Evolutionary conservation across 1,284 basidiomycete genomes (phyloP), one percentile per base, ranked within the genome.

Genomic region (Cystobasidium slooffiae): DNA sequence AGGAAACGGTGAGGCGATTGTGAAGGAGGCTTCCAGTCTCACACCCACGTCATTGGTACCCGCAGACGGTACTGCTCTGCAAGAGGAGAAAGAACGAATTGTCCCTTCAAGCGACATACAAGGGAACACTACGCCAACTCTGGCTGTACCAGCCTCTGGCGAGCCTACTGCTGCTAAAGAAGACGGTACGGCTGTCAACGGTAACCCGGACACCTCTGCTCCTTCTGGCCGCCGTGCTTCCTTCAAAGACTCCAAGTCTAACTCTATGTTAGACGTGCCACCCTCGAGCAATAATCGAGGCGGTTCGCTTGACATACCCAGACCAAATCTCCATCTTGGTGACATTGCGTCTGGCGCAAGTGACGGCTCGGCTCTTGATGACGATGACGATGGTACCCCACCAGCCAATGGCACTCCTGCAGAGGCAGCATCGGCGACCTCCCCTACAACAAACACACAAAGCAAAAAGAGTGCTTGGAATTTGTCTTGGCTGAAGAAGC

Each of bases 401-500:
- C 47, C 41, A 4, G 53, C 51, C n/a, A 31, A 18, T 0, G 52
- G 14, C 20, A 37, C 31, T 31, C 20, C 52, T 39, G 61, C n/a
- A 9, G 68, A 31, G 22, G 12, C 66, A 8, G 39, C 20, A 16
- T 31, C 9, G 7, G 53, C 7, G n/a, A 18, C n/a, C 10, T n/a
- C 18, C 20, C 46, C 24, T 43, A 9, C 31, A 39, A 31, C 66
- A 39, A 31, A 52, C 37, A 4, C 43, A 12, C 53, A 59, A n/a
- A 51, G 43, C 39, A 73, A 66, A 63, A 65, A 66, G 43, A 66
- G 70, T 22, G 44, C 70, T 31, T 73, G 70, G 70, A 73, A 65
- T 37, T 41, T 73, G 43, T 44, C 70, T 22, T 73, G 70, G 70
- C 44, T 73, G 51, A 73, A 73, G 63, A 73, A 73, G 63, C 46